Conservation (phyloP, 2,329 filamentous ascomycete species). For the Ascosphaera apis region DNA sequence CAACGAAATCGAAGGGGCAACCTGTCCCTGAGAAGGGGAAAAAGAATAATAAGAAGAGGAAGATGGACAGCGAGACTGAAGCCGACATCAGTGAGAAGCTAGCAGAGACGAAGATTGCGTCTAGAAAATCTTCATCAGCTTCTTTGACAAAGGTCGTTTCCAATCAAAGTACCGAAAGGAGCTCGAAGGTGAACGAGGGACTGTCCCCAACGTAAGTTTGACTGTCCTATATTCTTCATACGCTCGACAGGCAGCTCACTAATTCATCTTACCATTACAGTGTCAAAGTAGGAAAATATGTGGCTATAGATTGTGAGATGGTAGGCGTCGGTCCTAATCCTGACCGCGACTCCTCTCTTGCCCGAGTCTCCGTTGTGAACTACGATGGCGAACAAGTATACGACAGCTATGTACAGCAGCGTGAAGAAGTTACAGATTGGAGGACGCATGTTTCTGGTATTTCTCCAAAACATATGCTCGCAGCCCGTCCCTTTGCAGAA, state of each 20-base stretch:
- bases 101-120: conserved; percentile 37
- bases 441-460: conserved; percentile 72
- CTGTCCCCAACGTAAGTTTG: conserved; percentile 22
- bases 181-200: conserved; percentile 40
- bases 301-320: conserved; percentile 96
- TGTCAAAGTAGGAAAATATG: conserved; percentile 61
- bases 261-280: conserved; percentile 15
- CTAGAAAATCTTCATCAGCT: conserved; percentile 37
- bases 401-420: conserved; percentile 71
- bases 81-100: conserved; percentile 34
- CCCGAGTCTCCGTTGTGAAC: conserved; percentile 75
- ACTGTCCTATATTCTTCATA: conserved; percentile 5
- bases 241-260: background rate
- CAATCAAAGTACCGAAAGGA: conserved; percentile 12
- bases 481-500: conserved; percentile 46
- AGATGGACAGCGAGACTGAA: conserved; percentile 9
- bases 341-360: conserved; percentile 50
- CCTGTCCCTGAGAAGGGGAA: conserved; percentile 12
- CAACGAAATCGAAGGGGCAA: background rate
- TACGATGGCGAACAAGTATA: conserved; percentile 85
- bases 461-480: conserved; percentile 44
- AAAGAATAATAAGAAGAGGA: conserved; percentile 11
- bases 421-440: conserved; percentile 68
- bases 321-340: conserved; percentile 50
- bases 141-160: conserved; percentile 24